Percentiles rank a stretch among this genome's conserved stretches.
phyloP scores from a whole-genome alignment of 768 basidiomycete genomes.

The Amanita subjunquillea region DNA sequence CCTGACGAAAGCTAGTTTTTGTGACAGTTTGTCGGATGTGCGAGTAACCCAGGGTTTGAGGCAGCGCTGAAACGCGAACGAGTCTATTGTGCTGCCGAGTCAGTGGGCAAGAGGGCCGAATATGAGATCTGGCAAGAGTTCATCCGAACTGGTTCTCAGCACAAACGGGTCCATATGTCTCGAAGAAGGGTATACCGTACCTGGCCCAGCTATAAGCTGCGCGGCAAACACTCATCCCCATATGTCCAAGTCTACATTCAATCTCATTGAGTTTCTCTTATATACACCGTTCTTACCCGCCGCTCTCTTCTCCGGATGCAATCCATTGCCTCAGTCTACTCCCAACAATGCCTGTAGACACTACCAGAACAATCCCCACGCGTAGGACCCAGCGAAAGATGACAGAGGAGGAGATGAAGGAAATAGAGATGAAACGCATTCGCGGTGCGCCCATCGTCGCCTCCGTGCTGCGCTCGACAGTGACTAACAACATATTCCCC shows the following conservation, averaged over 20 bases:
- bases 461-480: no score
- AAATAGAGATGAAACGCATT: constrained; percentile 40
- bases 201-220: not conserved
- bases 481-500: no score
- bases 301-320: not conserved
- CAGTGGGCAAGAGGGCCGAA: no score
- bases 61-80: not conserved
- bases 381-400: constrained; percentile 30
- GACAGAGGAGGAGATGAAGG: constrained; percentile 41
- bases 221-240: not conserved
- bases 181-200: constrained; percentile 1
- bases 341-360: constrained; percentile 32
- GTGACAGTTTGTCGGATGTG: not conserved
- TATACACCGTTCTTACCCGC: not conserved
- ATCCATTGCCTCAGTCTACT: not conserved
- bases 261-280: not conserved
- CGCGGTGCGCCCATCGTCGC: constrained; percentile 21
- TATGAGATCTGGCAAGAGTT: not conserved
- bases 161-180: not conserved
- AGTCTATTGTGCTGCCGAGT: not conserved
- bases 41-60: not conserved
- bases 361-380: constrained; percentile 24
- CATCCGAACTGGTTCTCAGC: not conserved
- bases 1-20: no score
- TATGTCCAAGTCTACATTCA: not conserved